Evolutionary conservation across 164 flowering plant genomes (phyloP).

Genomic region (Piper longum): DNA sequence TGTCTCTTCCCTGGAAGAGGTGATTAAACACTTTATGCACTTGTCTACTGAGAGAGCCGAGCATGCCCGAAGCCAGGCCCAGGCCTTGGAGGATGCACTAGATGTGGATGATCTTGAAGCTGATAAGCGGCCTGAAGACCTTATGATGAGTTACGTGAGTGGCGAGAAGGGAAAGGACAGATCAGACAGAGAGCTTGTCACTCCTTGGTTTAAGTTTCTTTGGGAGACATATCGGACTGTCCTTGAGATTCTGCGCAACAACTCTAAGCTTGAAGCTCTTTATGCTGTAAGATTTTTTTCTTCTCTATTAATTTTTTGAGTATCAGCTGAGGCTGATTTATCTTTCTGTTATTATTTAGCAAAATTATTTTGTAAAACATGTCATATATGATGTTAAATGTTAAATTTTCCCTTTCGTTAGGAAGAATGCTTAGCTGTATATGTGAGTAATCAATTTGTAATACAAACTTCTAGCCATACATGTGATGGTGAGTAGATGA

Average conservation of each 20-base stretch:
- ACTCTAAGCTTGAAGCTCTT: constrained; percentile 78
- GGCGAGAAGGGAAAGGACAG: constrained; percentile 96
- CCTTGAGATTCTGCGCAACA: constrained; percentile 77
- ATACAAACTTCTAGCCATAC: too few relatives aligned
- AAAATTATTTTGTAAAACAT: too few relatives aligned
- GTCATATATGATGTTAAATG: too few relatives aligned
- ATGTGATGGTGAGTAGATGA: too few relatives aligned
- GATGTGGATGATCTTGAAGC: constrained; percentile 97
- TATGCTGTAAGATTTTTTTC: constrained; percentile 51
- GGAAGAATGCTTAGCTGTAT: too few relatives aligned
- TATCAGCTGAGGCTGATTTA: background rate
- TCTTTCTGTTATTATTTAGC: background rate
- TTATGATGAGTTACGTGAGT: constrained; percentile 95
- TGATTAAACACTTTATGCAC: constrained; percentile 90
- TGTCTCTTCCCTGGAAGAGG: constrained; percentile 83
- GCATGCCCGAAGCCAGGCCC: constrained; percentile 75
- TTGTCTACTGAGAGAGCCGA: constrained; percentile 88
- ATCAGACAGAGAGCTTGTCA: constrained; percentile 92
- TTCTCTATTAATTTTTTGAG: background rate
- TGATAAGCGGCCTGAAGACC: constrained; percentile 88
- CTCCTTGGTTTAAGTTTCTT: constrained; percentile 95
- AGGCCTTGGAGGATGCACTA: constrained; percentile 84
- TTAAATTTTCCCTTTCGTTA: too few relatives aligned
- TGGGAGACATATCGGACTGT: constrained; percentile 99
- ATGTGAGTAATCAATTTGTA: too few relatives aligned